Conservation (phyloP, 176 grass and related monocot genomes). For the Hyparrhenia diplandra region DNA sequence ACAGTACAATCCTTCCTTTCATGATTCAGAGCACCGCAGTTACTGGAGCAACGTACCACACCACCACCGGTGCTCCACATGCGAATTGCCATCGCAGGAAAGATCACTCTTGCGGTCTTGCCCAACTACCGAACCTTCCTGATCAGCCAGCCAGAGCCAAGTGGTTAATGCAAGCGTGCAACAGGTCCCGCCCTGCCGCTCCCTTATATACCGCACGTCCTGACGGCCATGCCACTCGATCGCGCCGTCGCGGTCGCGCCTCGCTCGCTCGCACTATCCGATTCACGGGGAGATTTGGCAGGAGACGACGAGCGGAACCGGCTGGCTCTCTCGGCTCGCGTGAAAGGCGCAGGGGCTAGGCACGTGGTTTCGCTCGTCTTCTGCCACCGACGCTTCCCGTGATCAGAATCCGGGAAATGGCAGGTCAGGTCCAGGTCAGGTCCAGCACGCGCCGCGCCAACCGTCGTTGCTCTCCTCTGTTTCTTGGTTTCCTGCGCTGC, state of each 20-base stretch:
- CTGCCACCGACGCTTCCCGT: background rate
- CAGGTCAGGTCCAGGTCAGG: background rate
- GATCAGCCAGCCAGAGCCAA: background rate
- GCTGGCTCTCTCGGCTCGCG: background rate
- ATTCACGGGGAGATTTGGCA: background rate
- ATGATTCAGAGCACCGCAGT: no score
- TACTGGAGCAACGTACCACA: no score
- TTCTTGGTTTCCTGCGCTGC: slow-evolving; percentile 15
- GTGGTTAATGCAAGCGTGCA: background rate
- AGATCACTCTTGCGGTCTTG: no score
- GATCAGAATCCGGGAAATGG: slow-evolving; percentile 12
- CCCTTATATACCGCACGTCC: slow-evolving; percentile 14
- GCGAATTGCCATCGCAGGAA: no score
- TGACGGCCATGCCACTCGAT: background rate
- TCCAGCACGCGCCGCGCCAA: background rate
- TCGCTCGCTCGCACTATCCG: background rate
- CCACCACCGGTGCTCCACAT: no score
- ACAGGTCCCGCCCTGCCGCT: background rate
- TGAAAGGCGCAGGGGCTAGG: background rate
- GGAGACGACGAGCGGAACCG: background rate
- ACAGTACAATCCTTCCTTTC: no score
- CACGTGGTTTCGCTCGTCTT: background rate
- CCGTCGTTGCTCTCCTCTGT: slow-evolving; percentile 29
- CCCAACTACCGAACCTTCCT: no score
- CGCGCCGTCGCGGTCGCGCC: background rate